Percentiles rank a stretch among this genome's conserved stretches.
Conservation (phyloP, 768 basidiomycete genomes). For the Lentinus tigrinus region DNA sequence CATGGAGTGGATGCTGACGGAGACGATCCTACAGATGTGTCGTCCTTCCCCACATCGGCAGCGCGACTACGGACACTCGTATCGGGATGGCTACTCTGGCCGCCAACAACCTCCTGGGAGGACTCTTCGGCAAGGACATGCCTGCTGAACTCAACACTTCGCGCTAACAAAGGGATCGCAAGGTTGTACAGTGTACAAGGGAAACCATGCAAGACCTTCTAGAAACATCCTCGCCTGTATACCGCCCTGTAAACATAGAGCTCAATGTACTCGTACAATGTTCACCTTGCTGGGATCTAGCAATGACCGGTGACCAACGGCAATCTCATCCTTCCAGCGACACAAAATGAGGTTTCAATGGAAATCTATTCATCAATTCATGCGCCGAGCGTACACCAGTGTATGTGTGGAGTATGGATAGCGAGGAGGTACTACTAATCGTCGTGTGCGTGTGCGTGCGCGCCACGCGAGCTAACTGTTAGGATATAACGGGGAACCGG, state of each 20-base stretch:
- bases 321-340: too few relatives aligned
- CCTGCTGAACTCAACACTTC: constrained; percentile 43
- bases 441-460: neutral
- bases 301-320: too few relatives aligned
- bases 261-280: too few relatives aligned
- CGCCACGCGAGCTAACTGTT: too few relatives aligned
- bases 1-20: neutral
- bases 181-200: neutral
- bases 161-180: neutral
- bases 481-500: too few relatives aligned
- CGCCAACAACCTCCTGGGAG: constrained; percentile 65
- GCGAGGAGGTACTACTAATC: neutral
- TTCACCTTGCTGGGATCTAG: too few relatives aligned
- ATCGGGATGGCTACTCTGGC: constrained; percentile 79
- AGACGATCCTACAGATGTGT: constrained; percentile 51
- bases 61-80: constrained; percentile 84
- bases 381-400: neutral
- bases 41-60: constrained; percentile 88
- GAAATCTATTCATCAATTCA: neutral
- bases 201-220: neutral
- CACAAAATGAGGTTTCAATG: neutral
- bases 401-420: neutral
- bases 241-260: neutral
- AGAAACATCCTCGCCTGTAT: neutral
- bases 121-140: constrained; percentile 50